Conservation (phyloP, 176 grass and related monocot species). For the Stipa capillata region DNA sequence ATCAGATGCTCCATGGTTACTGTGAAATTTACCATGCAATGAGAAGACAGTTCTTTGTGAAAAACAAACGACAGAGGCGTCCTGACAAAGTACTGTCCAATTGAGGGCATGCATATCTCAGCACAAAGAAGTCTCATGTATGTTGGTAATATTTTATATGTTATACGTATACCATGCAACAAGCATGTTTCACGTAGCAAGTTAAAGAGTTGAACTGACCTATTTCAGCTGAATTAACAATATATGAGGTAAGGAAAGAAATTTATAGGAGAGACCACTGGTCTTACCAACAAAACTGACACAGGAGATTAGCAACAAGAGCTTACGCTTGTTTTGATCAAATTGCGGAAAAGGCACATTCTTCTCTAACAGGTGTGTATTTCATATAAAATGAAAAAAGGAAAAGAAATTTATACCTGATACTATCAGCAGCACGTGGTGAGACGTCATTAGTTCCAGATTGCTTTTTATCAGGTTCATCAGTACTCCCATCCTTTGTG, state of each 20-base stretch:
- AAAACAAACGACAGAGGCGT: neutral
- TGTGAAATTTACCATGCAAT: constrained; percentile 38
- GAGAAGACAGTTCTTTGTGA: constrained; percentile 9
- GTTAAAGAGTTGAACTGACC: neutral
- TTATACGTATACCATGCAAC: neutral
- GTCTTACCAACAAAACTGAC: neutral
- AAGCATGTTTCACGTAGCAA: neutral
- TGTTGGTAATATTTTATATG: neutral
- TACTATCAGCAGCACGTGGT: constrained; percentile 55
- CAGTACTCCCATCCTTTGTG: constrained; percentile 34
- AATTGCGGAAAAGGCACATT: neutral
- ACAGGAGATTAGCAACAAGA: neutral
- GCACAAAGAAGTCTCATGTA: neutral
- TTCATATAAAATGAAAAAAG: constrained; percentile 11
- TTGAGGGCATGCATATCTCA: neutral
- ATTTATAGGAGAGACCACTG: neutral
- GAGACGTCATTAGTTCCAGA: constrained; percentile 50
- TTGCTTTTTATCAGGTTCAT: constrained; percentile 42
- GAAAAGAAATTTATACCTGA: constrained; percentile 48
- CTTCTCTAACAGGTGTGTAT: neutral
- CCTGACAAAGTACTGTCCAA: neutral
- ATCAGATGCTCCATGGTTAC: constrained; percentile 56
- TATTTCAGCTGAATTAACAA: neutral
- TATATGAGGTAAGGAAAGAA: neutral
- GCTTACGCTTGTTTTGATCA: neutral